A percentile compares a stretch with the other conserved stretches of the same genome.
Evolutionary conservation across 345 rosid species (phyloP).

Genomic region (Gossypium australe): DNA sequence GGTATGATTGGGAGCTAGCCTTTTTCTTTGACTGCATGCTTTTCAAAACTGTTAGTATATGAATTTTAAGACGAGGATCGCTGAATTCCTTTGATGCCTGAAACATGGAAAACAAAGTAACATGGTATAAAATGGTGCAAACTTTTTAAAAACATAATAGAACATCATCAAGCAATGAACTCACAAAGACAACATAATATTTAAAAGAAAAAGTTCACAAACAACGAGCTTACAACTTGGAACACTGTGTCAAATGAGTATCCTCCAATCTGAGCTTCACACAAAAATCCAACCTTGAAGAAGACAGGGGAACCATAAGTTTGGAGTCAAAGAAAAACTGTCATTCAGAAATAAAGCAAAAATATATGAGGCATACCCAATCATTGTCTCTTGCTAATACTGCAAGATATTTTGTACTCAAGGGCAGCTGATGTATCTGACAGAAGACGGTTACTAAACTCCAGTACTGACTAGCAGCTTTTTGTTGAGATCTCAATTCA

Average conservation of each 20-base stretch:
- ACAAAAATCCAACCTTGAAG: slow-evolving; percentile 84
- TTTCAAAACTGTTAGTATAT: slow-evolving; percentile 77
- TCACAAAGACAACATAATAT: not conserved
- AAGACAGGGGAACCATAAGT: slow-evolving; percentile 27
- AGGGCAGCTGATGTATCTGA: slow-evolving; percentile 85
- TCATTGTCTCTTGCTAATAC: slow-evolving; percentile 92
- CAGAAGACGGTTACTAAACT: slow-evolving; percentile 82
- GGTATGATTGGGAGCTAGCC: slow-evolving; percentile 39
- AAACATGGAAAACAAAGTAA: slow-evolving; percentile 17
- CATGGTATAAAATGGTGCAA: slow-evolving; percentile 15
- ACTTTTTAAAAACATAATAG: slow-evolving; percentile 5
- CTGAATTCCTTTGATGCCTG: slow-evolving; percentile 89
- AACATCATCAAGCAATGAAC: not conserved
- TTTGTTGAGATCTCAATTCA: slow-evolving; percentile 79
- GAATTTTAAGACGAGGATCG: slow-evolving; percentile 82
- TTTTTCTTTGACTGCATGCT: slow-evolving; percentile 69
- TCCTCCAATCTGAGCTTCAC: slow-evolving; percentile 96
- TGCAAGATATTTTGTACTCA: slow-evolving; percentile 90
- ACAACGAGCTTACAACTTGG: slow-evolving; percentile 58
- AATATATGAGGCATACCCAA: slow-evolving; percentile 58
- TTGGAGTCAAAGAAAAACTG: slow-evolving; percentile 6
- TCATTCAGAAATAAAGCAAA: slow-evolving; percentile 3
- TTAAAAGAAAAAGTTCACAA: slow-evolving; percentile 3
- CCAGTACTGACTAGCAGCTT: slow-evolving; percentile 86
- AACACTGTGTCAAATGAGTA: slow-evolving; percentile 74